Evolutionary conservation across 805 yeast species (phyloP), one percentile per base, ranked within the genome.

Genomic region (Metschnikowia arizonensis): DNA sequence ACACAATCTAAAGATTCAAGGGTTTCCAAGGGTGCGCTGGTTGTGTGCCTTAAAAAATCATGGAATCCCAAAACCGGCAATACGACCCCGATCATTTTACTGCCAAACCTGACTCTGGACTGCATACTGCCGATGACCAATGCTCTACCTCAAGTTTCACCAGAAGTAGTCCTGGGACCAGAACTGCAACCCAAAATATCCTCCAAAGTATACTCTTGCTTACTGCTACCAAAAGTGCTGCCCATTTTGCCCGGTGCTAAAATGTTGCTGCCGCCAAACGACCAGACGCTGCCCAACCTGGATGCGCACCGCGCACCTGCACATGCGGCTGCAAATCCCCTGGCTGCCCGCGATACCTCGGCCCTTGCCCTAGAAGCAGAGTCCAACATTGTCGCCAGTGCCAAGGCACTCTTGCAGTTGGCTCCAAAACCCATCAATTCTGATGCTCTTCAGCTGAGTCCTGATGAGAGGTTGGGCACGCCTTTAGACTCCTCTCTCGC

Each of bases 401-500:
- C 50, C 12, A 23, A 35, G 21, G 50, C 46, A 4, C 46, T 49
- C 9, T 33, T 49, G 19, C 52, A 46, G 40, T 34, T 49, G 34
- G 50, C 48, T 12, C 48, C 50, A 9, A 38, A 34, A 18, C 42
- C 35, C 24, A 15, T 33, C 19, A 6, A 23, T 9, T 19, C 29
- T 7, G 42, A 39, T 8, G 12, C 11, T 15, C 4, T 10, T 15
- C 33, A 29, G 26, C 11, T 8, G 9, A 14, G 34, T 23, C 34
- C 34, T 3, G 21, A 15, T 7, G 11, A 8, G 7, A 29, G 34
- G n/a, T 31, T 39, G 17, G 42, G 97, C 34, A 78, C 70, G 12
- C 97, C 98, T 54, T 82, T 85, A 47, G 79, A 82, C 1, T 84
- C 83, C 0, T 97, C 97, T 45, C 65, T 72, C 26, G 64, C 81